Evolutionary conservation across 805 yeast species (phyloP), one percentile per base, ranked within the genome.

Genomic region (Spathaspora girioi): DNA sequence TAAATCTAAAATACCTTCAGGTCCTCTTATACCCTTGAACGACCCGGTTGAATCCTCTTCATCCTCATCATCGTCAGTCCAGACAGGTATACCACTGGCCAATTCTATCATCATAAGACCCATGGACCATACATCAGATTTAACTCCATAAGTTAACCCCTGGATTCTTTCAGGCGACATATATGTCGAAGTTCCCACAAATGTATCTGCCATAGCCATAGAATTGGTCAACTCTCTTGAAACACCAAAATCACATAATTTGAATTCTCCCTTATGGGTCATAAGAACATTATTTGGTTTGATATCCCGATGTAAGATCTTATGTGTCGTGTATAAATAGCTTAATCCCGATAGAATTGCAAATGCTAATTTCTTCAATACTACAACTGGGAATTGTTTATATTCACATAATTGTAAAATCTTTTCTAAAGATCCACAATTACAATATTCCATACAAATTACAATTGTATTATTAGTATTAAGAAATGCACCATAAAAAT

Each of bases 81-180:
- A 84, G 2, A 97, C 94, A 59, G 87, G 86, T 49, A 76, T 77
- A 0, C 98, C 98, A 2, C 88, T 82, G 0, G 97, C 93, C 48
- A 94, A 73, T 66, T 94, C 98, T 47, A 89, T 82, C 41, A 94
- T 75, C 85, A 92, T 87, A 44, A 94, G 73, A 1, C 99, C 99
- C 57, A 92, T 71, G 0, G 97, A 90, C 99, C 99, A 94, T 11
- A 94, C 93, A 66, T 94, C 99, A 38, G 96, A 93, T 59, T 92
- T 91, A n/a, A 92, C 86, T 8, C 96, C 87, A 69, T 94, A 94
- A 9, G 86, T 85, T 43, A 89, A 89, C 17, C 99, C 99, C 69
- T 91, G 97, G 50, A 94, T 93, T 55, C 99, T 79, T 62, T 94
- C 99, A 0, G 99, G 99, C 1, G 97, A 88, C 79, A 94, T 94